Evolutionary conservation across 768 basidiomycete genomes (phyloP).

Genomic region (Lactifluus piperatus): DNA sequence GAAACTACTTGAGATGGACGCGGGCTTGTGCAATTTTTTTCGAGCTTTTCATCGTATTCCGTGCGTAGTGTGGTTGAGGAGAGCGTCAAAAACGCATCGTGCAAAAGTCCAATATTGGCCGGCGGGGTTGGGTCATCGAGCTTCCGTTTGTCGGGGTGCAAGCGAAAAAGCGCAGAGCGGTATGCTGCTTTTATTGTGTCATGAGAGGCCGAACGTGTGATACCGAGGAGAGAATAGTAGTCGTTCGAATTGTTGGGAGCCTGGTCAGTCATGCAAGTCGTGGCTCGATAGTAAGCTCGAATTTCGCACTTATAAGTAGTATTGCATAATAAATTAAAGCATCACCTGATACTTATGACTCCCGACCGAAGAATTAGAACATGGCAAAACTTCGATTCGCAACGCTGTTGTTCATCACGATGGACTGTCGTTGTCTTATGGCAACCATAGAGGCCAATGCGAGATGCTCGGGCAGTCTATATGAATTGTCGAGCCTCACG

Average conservation of each 20-base stretch:
- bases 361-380: no score
- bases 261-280: neutral
- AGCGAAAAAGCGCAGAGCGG: slow-evolving; percentile 51
- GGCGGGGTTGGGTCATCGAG: neutral
- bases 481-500: no score
- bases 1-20: slow-evolving; percentile 75
- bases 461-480: no score
- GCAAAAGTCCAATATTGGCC: slow-evolving; percentile 43
- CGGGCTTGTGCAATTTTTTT: slow-evolving; percentile 29
- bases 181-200: slow-evolving; percentile 63
- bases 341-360: no score
- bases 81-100: slow-evolving; percentile 60
- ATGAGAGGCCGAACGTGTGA: slow-evolving; percentile 40
- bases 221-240: slow-evolving; percentile 52
- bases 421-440: no score
- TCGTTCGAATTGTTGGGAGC: slow-evolving; percentile 25
- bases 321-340: no score
- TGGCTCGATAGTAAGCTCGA: no score
- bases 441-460: no score
- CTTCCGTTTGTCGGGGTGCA: slow-evolving; percentile 53
- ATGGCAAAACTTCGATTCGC: no score
- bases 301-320: no score
- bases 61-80: slow-evolving; percentile 40
- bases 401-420: no score
- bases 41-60: slow-evolving; percentile 38